A percentile compares a stretch with the other conserved stretches of the same genome.
Conservation (phyloP, 257 asterid genomes). For the Jacaranda mimosifolia region DNA sequence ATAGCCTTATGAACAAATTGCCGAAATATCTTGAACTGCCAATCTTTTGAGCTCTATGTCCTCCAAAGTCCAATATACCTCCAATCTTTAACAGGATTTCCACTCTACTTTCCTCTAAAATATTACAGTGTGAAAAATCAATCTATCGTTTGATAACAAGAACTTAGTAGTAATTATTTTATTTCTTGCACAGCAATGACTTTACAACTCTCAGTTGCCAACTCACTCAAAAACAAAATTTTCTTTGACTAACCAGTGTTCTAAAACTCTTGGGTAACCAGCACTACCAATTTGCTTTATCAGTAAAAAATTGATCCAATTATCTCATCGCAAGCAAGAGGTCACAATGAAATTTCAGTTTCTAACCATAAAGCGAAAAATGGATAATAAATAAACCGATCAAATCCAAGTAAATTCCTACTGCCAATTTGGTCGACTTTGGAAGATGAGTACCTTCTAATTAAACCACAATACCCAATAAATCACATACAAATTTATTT, state of each 20-base stretch:
- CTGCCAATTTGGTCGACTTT: background rate
- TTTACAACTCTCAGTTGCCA: conserved; percentile 4
- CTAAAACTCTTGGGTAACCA: conserved; percentile 12
- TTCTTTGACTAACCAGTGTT: conserved; percentile 1
- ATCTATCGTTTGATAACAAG: background rate
- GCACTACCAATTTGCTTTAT: conserved; percentile 23
- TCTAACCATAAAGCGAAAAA: conserved; percentile 16
- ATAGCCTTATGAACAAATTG: background rate
- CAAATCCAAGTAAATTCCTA: conserved; percentile 24
- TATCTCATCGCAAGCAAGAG: conserved; percentile 19
- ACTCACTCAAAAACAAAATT: background rate
- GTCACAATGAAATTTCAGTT: conserved; percentile 11
- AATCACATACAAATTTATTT: conserved; percentile 29
- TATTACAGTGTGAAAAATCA: background rate
- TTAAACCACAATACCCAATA: conserved; percentile 21
- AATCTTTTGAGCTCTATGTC: background rate
- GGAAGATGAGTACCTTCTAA: conserved; percentile 16
- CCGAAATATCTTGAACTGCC: background rate
- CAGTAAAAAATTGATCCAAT: conserved; percentile 20
- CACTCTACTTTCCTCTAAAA: background rate
- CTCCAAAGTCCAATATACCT: background rate
- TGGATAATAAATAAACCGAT: conserved; percentile 30
- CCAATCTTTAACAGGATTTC: background rate
- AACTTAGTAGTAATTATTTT: background rate
- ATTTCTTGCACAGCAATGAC: background rate